Percentiles rank a stretch among this genome's conserved stretches.
Evolutionary conservation across 306 rosid genomes (phyloP).

Genomic region (Adenanthera pavonina): DNA sequence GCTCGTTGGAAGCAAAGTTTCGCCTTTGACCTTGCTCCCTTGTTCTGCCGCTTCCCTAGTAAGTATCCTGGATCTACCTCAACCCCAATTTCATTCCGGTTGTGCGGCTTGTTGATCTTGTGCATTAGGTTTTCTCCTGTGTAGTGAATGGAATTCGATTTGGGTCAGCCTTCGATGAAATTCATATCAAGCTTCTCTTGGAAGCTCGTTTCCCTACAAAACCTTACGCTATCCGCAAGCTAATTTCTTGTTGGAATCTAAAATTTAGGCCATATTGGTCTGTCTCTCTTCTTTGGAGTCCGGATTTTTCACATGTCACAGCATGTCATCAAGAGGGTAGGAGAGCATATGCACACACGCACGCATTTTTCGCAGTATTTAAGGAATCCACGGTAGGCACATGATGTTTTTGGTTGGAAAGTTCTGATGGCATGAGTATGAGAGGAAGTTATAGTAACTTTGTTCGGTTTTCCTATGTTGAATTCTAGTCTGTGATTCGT

Average conservation of each 20-base stretch:
- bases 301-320: neutral
- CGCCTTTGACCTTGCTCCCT: neutral
- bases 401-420: conserved; percentile 8
- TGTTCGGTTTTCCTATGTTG: neutral
- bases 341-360: neutral
- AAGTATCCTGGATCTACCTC: conserved; percentile 42
- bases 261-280: conserved; percentile 16
- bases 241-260: neutral
- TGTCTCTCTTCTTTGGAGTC: neutral
- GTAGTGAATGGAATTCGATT: neutral
- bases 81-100: neutral
- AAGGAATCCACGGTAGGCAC: neutral
- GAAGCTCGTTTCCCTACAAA: neutral
- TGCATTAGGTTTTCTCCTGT: neutral
- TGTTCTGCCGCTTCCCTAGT: conserved; percentile 33
- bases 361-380: neutral
- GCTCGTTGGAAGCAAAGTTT: conserved; percentile 3
- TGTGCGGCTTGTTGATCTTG: neutral
- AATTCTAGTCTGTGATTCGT: neutral
- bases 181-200: neutral
- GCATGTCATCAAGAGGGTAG: neutral
- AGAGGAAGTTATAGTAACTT: neutral
- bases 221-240: neutral
- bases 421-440: neutral
- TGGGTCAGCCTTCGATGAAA: neutral